Evolutionary conservation across 2,329 filamentous ascomycete species (phyloP).

Genomic region (Pseudocercospora pini-densiflorae): DNA sequence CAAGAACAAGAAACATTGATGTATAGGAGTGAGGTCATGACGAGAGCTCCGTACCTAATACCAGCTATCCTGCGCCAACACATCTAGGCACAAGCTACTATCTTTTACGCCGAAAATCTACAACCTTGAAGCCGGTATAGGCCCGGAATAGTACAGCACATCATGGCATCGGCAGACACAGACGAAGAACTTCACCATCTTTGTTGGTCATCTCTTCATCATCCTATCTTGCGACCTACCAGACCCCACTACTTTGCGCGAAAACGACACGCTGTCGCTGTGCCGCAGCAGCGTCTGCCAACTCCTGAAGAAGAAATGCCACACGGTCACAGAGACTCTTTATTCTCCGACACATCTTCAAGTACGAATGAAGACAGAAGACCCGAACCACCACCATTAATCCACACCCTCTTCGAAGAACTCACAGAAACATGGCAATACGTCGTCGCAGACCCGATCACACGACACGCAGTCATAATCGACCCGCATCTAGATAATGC

Average conservation of each 20-base stretch:
- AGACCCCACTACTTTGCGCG: neutral
- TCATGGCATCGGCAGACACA: neutral
- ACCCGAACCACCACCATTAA: conserved; percentile 24
- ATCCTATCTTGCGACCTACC: neutral
- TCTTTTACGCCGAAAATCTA: conserved; percentile 3
- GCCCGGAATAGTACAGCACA: neutral
- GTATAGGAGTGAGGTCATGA: conserved; percentile 5
- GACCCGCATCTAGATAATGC: conserved; percentile 66
- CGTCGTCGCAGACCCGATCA: conserved; percentile 59
- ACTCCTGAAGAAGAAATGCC: neutral
- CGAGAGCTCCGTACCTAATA: neutral
- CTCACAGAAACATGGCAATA: conserved; percentile 65
- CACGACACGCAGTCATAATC: conserved; percentile 59
- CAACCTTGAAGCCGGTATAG: conserved; percentile 3
- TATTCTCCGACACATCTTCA: conserved; percentile 19
- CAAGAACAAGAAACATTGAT: neutral
- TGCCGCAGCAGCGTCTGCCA: neutral
- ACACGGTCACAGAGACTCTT: conserved; percentile 2
- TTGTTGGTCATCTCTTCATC: conserved; percentile 2
- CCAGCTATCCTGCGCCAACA: conserved; percentile 5
- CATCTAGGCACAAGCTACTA: conserved; percentile 8
- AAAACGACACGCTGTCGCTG: neutral
- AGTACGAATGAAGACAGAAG: conserved; percentile 15
- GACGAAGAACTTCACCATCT: neutral
- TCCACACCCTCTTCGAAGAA: conserved; percentile 44